Evolutionary conservation across 2,329 filamentous ascomycete genomes (phyloP), one percentile per base, ranked within the genome.

Genomic region (Calonectria naviculata): DNA sequence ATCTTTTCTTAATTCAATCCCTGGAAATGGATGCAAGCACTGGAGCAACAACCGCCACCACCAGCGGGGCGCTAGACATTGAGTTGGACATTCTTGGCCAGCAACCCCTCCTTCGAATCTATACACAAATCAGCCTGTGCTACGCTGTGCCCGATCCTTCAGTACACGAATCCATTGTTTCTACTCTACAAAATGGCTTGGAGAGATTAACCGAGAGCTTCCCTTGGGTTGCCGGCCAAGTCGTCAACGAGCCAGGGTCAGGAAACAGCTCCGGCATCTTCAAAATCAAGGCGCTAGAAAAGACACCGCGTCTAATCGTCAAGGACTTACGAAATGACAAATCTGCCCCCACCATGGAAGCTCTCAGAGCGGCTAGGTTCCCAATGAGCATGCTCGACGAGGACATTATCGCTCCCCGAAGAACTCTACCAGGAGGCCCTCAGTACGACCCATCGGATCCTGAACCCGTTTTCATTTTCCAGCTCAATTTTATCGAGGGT

Each of bases 361-460:
- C 73, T 0, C 75, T 89, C 21, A 74, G 78, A 41, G 61, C 76
- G 10, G 81, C 83, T 1, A 73, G 79, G 0, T 89, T 85, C 36
- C 87, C 88, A 0, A 83, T 88, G 67, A 75, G 75, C 34, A 85
- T 89, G 84, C 80, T 90, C 6, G 84, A 88, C 56, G 87, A 87
- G 73, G 75, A 76, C 21, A 42, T 83, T 8, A 74, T 89, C 67
- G 83, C 84, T 2, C 84, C 87, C 0, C 79, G 80, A 21, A 83
- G 79, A 8, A 87, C 85, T 0, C 68, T 88, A 0, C 80, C 83
- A 0, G 49, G 71, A 42, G 75, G 79, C 0, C 78, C 74, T 1
- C 67, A 77, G 13, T 78, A 79, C 10, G 67, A 69, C 0, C 68
- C 76, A 0, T 47, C 77, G 24, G 75, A 78, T 63, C 47, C 73